Evolutionary conservation across 139 green algal species (phyloP).

Genomic region (Coelastrella sp.): DNA sequence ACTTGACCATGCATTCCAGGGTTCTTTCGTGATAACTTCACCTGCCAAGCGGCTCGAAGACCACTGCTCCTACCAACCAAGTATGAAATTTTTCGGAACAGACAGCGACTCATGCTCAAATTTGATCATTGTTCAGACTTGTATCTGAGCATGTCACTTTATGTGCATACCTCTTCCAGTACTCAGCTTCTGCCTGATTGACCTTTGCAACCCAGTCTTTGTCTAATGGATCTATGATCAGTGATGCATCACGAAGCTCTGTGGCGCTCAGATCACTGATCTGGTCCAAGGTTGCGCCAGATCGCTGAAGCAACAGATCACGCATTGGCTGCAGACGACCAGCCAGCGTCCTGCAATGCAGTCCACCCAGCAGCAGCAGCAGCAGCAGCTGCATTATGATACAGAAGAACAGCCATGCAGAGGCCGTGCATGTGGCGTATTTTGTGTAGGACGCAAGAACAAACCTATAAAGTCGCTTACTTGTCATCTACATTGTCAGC

Average conservation of each 20-base stretch:
- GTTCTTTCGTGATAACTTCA: too few relatives aligned
- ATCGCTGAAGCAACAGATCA: slow-evolving; percentile 21
- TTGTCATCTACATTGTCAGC: background rate
- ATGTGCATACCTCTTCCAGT: slow-evolving; percentile 72
- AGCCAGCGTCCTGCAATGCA: background rate
- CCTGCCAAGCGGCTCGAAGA: too few relatives aligned
- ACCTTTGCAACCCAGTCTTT: slow-evolving; percentile 78
- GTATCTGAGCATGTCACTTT: background rate
- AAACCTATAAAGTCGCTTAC: background rate
- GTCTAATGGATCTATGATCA: slow-evolving; percentile 80
- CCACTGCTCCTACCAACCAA: too few relatives aligned
- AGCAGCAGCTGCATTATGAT: background rate
- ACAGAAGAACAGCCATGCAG: too few relatives aligned
- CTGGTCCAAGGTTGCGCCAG: slow-evolving; percentile 18
- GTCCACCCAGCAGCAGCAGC: slow-evolving; percentile 19
- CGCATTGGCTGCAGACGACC: background rate
- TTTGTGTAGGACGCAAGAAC: background rate
- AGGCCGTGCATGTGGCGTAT: too few relatives aligned
- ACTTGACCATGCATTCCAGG: too few relatives aligned
- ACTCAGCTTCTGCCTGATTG: slow-evolving; percentile 92
- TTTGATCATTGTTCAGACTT: too few relatives aligned
- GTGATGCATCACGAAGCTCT: slow-evolving; percentile 89
- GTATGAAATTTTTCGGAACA: too few relatives aligned
- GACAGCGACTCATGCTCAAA: too few relatives aligned
- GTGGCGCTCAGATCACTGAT: slow-evolving; percentile 58